These are phyloP conservation scores for Pythium sp. DNA, from an alignment of 352 stramenopile species.

Conservation along the genomic window DNA sequence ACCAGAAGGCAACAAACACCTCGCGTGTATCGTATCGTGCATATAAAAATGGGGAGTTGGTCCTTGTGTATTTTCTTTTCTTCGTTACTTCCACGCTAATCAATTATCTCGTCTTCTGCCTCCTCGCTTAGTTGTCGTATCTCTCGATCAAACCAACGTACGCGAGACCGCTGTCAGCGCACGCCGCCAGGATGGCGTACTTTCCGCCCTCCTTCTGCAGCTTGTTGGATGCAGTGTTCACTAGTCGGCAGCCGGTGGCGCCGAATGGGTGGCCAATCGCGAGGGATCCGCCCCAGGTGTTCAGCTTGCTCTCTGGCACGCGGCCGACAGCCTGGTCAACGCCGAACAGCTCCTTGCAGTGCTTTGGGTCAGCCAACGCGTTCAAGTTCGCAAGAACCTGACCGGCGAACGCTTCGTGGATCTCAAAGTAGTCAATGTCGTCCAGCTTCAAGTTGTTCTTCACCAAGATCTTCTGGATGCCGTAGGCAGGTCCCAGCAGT, in stretches of 20 bases:
- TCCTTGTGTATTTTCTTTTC: slow-evolving; percentile 3
- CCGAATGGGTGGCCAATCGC: slow-evolving; percentile 97
- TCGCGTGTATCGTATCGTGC: background rate
- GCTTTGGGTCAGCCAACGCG: slow-evolving; percentile 92
- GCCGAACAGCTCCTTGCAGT: slow-evolving; percentile 94
- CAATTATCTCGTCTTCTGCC: slow-evolving; percentile 2
- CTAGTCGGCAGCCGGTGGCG: slow-evolving; percentile 93
- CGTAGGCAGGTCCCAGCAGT: slow-evolving; percentile 95
- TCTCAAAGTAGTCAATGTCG: slow-evolving; percentile 98
- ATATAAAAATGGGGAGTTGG: slow-evolving; percentile 5
- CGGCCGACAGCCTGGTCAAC: slow-evolving; percentile 88
- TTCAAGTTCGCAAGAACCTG: slow-evolving; percentile 98
- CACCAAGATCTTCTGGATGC: slow-evolving; percentile 80
- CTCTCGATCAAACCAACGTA: slow-evolving; percentile 95
- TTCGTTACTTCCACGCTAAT: background rate
- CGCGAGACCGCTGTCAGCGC: slow-evolving; percentile 96
- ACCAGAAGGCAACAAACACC: no score
- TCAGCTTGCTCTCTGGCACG: slow-evolving; percentile 94
- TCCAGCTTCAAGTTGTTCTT: slow-evolving; percentile 87
- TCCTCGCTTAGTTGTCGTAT: slow-evolving; percentile 50
- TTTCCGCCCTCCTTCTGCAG: slow-evolving; percentile 94
- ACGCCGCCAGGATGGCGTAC: slow-evolving; percentile 96
- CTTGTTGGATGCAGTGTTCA: slow-evolving; percentile 97
- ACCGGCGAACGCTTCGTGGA: slow-evolving; percentile 98
- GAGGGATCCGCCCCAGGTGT: slow-evolving; percentile 96